Conservation (phyloP, 2,329 filamentous ascomycete species). For the Fusarium mangiferae region DNA sequence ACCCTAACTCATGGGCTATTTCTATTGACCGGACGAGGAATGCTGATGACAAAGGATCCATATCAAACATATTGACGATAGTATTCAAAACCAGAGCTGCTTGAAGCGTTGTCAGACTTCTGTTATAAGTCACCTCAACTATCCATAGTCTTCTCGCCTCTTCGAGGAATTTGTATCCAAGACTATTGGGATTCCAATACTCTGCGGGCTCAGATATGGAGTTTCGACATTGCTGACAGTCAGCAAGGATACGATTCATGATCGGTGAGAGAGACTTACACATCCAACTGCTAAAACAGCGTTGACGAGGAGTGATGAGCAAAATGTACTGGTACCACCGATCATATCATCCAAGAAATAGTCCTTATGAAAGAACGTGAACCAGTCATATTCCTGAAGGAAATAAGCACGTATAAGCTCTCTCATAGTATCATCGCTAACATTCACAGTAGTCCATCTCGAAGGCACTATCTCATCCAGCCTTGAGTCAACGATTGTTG, state of each 20-base stretch:
- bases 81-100: not conserved
- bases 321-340: not conserved
- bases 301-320: conserved; percentile 8
- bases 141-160: conserved; percentile 11
- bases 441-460: not conserved
- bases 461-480: not conserved
- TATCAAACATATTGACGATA: conserved; percentile 12
- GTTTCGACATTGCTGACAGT: conserved; percentile 8
- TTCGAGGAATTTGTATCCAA: conserved; percentile 5
- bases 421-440: not conserved
- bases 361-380: conserved; percentile 15
- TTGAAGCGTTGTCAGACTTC: conserved; percentile 6
- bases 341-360: conserved; percentile 20
- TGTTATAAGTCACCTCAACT: not conserved
- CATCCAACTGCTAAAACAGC: conserved; percentile 14
- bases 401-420: not conserved
- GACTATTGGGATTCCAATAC: conserved; percentile 5
- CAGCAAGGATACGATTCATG: not conserved
- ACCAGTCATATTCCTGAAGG: conserved; percentile 13
- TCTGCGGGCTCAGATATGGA: not conserved
- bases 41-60: not conserved
- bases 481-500: not conserved
- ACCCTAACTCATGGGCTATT: not conserved
- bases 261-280: not conserved
- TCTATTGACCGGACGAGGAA: not conserved